phyloP scores from a whole-genome alignment of 2,329 filamentous ascomycete species.

The Sphaerulina musiva region DNA sequence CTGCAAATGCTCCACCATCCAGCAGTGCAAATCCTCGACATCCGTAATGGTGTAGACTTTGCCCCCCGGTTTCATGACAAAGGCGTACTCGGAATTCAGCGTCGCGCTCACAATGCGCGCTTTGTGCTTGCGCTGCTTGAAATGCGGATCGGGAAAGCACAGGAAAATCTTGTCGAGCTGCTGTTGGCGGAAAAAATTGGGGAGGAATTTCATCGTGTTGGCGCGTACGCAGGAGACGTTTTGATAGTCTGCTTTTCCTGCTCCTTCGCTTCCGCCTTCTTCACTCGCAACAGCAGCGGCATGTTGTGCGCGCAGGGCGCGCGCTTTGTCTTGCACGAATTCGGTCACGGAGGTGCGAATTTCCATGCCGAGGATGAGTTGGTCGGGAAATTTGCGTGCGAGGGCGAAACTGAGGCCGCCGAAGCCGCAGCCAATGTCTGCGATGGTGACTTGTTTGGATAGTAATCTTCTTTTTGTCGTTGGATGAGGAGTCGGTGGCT shows the following conservation, averaged over 20 bases:
- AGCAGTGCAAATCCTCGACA: constrained; percentile 84
- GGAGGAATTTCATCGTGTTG: constrained; percentile 99
- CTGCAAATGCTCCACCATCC: constrained; percentile 86
- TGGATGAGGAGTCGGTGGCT: neutral
- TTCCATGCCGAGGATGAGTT: constrained; percentile 81
- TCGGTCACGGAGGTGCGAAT: constrained; percentile 85
- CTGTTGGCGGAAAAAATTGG: constrained; percentile 80
- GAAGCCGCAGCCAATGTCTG: constrained; percentile 96
- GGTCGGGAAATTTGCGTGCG: constrained; percentile 71
- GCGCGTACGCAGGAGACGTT: constrained; percentile 85
- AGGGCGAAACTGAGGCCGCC: constrained; percentile 84
- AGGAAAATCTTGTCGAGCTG: constrained; percentile 91
- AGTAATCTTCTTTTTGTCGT: constrained; percentile 30
- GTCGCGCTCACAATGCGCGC: constrained; percentile 85
- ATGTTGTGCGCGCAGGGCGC: constrained; percentile 64
- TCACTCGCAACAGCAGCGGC: constrained; percentile 13
- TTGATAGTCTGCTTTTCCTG: constrained; percentile 53
- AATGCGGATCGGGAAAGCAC: constrained; percentile 97
- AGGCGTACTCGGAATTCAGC: constrained; percentile 89
- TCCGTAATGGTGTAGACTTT: constrained; percentile 95
- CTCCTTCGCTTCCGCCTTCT: too few relatives aligned
- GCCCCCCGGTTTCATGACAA: constrained; percentile 73
- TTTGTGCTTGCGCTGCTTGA: constrained; percentile 96
- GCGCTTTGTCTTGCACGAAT: constrained; percentile 82
- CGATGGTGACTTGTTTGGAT: constrained; percentile 73